Percentiles rank a stretch among this genome's conserved stretches.
These are phyloP conservation scores for Exophiala oligosperma DNA, from an alignment of 2,329 filamentous ascomycete genomes.

Conservation along the genomic window DNA sequence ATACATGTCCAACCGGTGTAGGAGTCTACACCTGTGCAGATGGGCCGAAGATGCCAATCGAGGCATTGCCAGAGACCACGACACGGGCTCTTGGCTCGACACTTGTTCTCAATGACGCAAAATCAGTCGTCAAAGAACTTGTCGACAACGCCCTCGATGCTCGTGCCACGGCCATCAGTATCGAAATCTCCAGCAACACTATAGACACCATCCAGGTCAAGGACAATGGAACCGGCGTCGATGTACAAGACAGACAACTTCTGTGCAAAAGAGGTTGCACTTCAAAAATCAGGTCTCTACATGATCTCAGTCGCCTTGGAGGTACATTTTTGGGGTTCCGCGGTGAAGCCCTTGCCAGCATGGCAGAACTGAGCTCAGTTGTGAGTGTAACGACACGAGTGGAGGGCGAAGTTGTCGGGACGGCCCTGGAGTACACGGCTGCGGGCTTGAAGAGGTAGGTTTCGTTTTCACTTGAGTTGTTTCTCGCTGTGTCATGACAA, in stretches of 20 bases:
- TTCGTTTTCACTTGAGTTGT: background rate
- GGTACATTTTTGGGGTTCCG: constrained; percentile 62
- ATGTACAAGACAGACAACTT: constrained; percentile 53
- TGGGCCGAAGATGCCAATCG: constrained; percentile 45
- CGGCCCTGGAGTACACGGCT: constrained; percentile 51
- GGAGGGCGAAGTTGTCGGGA: constrained; percentile 57
- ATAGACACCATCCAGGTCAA: constrained; percentile 63
- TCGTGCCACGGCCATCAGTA: constrained; percentile 54
- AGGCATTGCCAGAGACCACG: constrained; percentile 42
- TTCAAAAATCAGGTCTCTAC: constrained; percentile 61
- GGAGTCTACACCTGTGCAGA: background rate
- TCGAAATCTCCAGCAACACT: constrained; percentile 61
- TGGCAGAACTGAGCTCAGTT: constrained; percentile 57
- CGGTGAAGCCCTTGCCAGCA: constrained; percentile 64
- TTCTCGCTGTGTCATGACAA: constrained; percentile 24
- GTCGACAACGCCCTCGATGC: constrained; percentile 69
- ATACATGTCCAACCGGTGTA: no score
- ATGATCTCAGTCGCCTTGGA: constrained; percentile 57
- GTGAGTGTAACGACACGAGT: constrained; percentile 58
- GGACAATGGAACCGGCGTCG: constrained; percentile 65
- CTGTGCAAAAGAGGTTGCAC: constrained; percentile 62
- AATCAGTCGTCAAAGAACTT: constrained; percentile 63
- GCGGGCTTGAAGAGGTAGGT: constrained; percentile 50
- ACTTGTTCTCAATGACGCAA: constrained; percentile 58
- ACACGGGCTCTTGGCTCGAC: constrained; percentile 57